Percentiles rank a stretch among this genome's conserved stretches.
phyloP scores from a whole-genome alignment of 805 yeast species.

The Ascoidea asiatica region DNA sequence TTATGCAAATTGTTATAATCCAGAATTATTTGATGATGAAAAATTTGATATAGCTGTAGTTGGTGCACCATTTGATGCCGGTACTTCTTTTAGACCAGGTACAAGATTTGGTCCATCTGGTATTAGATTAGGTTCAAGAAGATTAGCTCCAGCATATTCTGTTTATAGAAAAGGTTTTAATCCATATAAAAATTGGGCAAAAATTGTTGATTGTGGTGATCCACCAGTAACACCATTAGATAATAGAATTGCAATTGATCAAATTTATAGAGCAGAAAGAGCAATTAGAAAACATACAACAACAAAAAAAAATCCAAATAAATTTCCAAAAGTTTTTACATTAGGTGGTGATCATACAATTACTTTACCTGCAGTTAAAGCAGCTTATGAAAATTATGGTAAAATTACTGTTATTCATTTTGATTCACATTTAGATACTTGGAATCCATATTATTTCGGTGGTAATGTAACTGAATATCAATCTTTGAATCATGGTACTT shows the following conservation, averaged over 20 bases:
- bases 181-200: constrained; percentile 39
- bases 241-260: constrained; percentile 46
- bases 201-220: constrained; percentile 47
- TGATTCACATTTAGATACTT: constrained; percentile 61
- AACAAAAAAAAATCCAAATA: constrained; percentile 16
- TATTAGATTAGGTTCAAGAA: constrained; percentile 30
- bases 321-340: constrained; percentile 27
- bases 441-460: constrained; percentile 51
- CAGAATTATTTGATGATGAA: constrained; percentile 21
- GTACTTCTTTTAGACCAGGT: constrained; percentile 37
- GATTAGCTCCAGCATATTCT: constrained; percentile 27
- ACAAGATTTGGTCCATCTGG: constrained; percentile 40
- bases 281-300: constrained; percentile 26
- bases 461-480: constrained; percentile 50
- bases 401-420: no score
- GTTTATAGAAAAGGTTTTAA: constrained; percentile 43
- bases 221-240: constrained; percentile 53
- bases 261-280: constrained; percentile 36
- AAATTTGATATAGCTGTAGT: constrained; percentile 33
- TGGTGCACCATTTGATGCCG: constrained; percentile 46
- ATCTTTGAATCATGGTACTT: constrained; percentile 54
- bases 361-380: constrained; percentile 32
- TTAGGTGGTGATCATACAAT: constrained; percentile 46
- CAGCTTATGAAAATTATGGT: constrained; percentile 33
- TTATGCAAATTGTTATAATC: constrained; percentile 32